Percentiles rank a stretch among this genome's conserved stretches.
Evolutionary conservation across 2,329 filamentous ascomycete species (phyloP).

Genomic region (Ophiostoma populinum): DNA sequence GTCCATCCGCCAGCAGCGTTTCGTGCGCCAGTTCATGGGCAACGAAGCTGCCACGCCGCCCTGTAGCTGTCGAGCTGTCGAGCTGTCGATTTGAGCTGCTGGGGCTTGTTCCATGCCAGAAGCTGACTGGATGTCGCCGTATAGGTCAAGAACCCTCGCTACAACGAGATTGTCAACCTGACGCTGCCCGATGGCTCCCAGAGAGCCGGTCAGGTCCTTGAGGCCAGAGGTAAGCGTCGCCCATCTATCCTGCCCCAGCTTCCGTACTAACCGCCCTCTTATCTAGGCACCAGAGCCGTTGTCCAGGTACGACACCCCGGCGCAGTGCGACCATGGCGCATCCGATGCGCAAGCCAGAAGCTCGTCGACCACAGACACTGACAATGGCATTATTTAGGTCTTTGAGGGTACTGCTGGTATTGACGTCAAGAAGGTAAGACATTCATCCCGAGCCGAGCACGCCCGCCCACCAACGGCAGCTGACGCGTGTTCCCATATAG

Average conservation of each 20-base stretch:
- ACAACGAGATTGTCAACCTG: slow-evolving; percentile 94
- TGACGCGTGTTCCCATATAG: no score
- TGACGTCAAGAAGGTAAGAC: slow-evolving; percentile 86
- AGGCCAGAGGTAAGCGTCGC: slow-evolving; percentile 99
- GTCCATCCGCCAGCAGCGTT: slow-evolving; percentile 14
- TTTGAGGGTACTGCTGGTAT: slow-evolving; percentile 96
- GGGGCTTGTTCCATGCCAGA: no score
- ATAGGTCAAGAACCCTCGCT: slow-evolving; percentile 91
- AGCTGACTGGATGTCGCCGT: not conserved
- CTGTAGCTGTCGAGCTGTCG: not conserved
- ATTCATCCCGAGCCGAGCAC: no score
- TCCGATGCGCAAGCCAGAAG: no score
- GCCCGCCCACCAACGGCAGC: no score
- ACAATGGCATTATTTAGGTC: slow-evolving; percentile 37
- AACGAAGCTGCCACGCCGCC: no score
- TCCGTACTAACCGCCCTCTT: no score
- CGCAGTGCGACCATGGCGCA: no score
- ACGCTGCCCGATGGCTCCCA: slow-evolving; percentile 90
- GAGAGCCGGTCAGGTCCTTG: slow-evolving; percentile 86
- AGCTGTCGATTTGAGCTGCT: not conserved
- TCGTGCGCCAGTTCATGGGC: no score
- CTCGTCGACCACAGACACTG: not conserved
- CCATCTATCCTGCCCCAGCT: no score
- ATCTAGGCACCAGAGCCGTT: slow-evolving; percentile 70
- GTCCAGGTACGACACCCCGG: slow-evolving; percentile 75